These are phyloP conservation scores for Aspergillus mulundensis DNA, from an alignment of 495 filamentous ascomycete species.

Conservation along the genomic window DNA sequence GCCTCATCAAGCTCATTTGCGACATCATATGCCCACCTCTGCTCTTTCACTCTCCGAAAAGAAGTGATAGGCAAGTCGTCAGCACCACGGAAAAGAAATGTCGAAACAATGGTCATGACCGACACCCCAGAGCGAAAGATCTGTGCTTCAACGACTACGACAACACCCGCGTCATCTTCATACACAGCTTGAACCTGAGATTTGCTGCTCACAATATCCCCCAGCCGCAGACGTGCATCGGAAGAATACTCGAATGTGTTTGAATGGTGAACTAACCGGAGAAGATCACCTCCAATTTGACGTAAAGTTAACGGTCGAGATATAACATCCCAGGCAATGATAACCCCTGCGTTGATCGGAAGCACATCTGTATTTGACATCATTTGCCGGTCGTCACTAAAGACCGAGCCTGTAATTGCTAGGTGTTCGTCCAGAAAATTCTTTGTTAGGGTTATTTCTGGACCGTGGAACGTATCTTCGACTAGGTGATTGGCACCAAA, in stretches of 20 bases:
- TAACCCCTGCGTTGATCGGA: conserved; percentile 23
- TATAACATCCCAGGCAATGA: conserved; percentile 31
- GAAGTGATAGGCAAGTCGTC: not conserved
- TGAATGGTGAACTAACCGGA: conserved; percentile 31
- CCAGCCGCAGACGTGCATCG: conserved; percentile 23
- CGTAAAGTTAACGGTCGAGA: conserved; percentile 22
- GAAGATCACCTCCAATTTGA: conserved; percentile 26
- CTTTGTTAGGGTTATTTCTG: conserved; percentile 13
- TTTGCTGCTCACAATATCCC: conserved; percentile 20
- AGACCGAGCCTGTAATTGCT: conserved; percentile 9
- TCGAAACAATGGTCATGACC: conserved; percentile 24
- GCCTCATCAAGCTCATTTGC: conserved; percentile 11
- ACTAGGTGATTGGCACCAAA: not conserved
- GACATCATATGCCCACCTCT: conserved; percentile 11
- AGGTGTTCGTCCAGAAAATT: conserved; percentile 6
- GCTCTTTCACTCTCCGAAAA: conserved; percentile 18
- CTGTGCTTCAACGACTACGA: conserved; percentile 22
- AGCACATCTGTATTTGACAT: conserved; percentile 6
- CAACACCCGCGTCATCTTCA: conserved; percentile 22
- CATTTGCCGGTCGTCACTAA: conserved; percentile 11
- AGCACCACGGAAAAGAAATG: conserved; percentile 26
- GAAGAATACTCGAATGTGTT: conserved; percentile 24
- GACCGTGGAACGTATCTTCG: conserved; percentile 48
- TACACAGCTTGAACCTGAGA: conserved; percentile 20
- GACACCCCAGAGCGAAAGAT: conserved; percentile 22